Conservation (phyloP, 331 rosid genomes). For the Acacia pycnantha region DNA sequence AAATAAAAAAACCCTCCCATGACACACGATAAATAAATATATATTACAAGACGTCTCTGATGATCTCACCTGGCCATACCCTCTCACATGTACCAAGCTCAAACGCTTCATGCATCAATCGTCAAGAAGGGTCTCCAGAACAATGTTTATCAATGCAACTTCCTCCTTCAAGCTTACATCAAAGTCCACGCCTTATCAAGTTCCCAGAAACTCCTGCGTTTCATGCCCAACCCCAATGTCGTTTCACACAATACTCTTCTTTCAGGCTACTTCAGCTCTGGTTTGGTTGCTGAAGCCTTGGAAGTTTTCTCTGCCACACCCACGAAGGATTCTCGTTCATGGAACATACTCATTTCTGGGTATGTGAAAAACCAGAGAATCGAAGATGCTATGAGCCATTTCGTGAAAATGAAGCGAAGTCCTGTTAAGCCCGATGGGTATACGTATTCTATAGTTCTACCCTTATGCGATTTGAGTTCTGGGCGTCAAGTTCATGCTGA, state of each 20-base stretch:
- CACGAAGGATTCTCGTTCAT: not conserved
- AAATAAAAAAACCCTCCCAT: too few relatives aligned
- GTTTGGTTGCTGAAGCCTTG: slow-evolving; percentile 10
- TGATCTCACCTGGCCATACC: not conserved
- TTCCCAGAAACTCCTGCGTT: slow-evolving; percentile 1
- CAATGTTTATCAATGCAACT: slow-evolving; percentile 15
- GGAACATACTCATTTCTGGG: slow-evolving; percentile 27
- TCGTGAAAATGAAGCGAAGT: slow-evolving; percentile 3
- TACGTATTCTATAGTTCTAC: not conserved
- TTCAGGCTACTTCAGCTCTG: not conserved
- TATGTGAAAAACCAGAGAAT: not conserved
- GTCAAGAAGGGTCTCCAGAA: slow-evolving; percentile 15
- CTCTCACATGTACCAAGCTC: not conserved
- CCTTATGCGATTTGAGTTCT: slow-evolving; percentile 13
- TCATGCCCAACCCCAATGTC: slow-evolving; percentile 21
- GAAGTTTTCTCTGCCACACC: not conserved
- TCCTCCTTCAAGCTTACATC: slow-evolving; percentile 12
- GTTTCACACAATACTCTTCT: slow-evolving; percentile 18
- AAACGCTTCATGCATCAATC: not conserved
- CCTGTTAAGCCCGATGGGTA: not conserved
- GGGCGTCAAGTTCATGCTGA: slow-evolving; percentile 10
- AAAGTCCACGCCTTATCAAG: not conserved
- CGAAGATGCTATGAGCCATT: not conserved
- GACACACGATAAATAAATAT: too few relatives aligned
- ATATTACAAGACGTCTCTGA: too few relatives aligned